phyloP scores from a whole-genome alignment of 225 moss, liverwort and hornwort genomes.

The Bryum argenteum region DNA sequence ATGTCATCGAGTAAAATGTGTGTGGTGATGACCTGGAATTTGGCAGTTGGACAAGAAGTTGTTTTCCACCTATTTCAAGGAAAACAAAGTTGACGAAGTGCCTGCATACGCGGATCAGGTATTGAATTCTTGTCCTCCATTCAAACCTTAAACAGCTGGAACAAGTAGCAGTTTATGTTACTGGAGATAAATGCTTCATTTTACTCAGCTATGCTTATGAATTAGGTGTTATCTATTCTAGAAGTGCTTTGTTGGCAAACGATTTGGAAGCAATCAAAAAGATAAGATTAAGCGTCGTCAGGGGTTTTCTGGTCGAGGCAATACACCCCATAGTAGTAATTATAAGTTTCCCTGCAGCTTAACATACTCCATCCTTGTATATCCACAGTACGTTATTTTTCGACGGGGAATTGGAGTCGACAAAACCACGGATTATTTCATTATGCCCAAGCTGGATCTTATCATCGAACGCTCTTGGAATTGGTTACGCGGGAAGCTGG shows the following conservation, averaged over 20 bases:
- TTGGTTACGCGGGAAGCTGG: constrained; percentile 45
- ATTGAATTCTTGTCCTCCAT: constrained; percentile 24
- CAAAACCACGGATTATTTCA: constrained; percentile 69
- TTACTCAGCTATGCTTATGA: background rate
- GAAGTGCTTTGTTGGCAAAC: background rate
- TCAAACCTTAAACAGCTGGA: background rate
- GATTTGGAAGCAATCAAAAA: background rate
- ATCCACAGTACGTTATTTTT: constrained; percentile 60
- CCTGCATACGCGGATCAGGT: constrained; percentile 66
- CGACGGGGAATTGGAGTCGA: constrained; percentile 72
- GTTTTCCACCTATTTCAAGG: constrained; percentile 53
- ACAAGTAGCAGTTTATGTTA: background rate
- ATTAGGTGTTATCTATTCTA: background rate
- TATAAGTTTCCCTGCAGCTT: background rate
- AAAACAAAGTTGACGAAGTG: constrained; percentile 60
- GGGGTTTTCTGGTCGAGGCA: constrained; percentile 3
- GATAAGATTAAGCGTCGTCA: background rate
- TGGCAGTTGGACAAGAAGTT: constrained; percentile 71
- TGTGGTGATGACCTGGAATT: constrained; percentile 16
- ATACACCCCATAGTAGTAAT: background rate
- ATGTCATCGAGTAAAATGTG: background rate
- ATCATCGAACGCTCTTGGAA: constrained; percentile 61
- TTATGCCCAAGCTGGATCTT: constrained; percentile 66
- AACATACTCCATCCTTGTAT: constrained; percentile 25
- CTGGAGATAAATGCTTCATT: constrained; percentile 2